phyloP scores from a whole-genome alignment of 768 basidiomycete genomes.

The Psilocybe azurescens region DNA sequence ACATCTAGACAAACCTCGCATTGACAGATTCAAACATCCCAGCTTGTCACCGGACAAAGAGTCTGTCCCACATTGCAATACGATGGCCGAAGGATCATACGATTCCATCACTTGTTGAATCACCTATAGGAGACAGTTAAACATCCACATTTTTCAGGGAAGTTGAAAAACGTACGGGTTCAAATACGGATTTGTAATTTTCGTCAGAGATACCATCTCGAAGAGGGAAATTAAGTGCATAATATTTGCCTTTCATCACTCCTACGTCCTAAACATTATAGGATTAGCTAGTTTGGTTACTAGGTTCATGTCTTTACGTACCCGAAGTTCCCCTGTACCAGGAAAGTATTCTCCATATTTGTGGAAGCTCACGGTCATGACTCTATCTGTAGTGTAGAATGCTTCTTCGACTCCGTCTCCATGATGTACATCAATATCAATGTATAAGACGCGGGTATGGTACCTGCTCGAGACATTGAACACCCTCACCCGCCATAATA shows the following conservation, averaged over 20 bases:
- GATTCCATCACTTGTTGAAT: slow-evolving; percentile 93
- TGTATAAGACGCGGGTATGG: slow-evolving; percentile 93
- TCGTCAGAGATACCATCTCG: slow-evolving; percentile 96
- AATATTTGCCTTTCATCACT: slow-evolving; percentile 92
- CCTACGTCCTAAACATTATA: slow-evolving; percentile 74
- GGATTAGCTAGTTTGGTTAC: not conserved
- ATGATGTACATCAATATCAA: slow-evolving; percentile 98
- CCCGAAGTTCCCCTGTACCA: slow-evolving; percentile 95
- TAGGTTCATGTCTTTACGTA: slow-evolving; percentile 30
- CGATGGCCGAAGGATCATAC: slow-evolving; percentile 93
- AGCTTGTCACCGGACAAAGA: slow-evolving; percentile 96
- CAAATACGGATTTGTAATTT: slow-evolving; percentile 93
- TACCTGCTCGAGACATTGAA: slow-evolving; percentile 55
- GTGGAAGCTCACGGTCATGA: slow-evolving; percentile 98
- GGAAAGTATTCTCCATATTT: slow-evolving; percentile 99
- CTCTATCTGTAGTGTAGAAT: slow-evolving; percentile 97
- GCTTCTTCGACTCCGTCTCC: slow-evolving; percentile 99
- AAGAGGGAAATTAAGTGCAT: slow-evolving; percentile 93
- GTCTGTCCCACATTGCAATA: slow-evolving; percentile 97
- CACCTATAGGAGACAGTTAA: slow-evolving; percentile 56
- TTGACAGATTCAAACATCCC: slow-evolving; percentile 94
- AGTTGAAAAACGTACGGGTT: slow-evolving; percentile 67
- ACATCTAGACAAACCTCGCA: slow-evolving; percentile 65
- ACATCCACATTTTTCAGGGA: not conserved
- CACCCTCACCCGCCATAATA: slow-evolving; percentile 1